These are phyloP conservation scores for Arthrobotrys musiformis DNA, from an alignment of 2,329 filamentous ascomycete species.

Conservation along the genomic window DNA sequence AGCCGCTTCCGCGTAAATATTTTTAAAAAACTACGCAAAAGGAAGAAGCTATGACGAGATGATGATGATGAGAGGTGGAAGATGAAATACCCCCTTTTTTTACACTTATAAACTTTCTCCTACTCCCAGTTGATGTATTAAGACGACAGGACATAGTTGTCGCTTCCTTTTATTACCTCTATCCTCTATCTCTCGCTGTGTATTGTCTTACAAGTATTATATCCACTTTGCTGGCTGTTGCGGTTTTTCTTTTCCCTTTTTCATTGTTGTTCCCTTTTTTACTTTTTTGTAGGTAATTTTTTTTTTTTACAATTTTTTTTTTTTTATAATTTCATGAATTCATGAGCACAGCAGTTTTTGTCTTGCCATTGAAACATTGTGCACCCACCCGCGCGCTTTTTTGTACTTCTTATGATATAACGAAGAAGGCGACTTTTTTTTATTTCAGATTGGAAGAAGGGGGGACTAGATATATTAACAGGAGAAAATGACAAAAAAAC, in stretches of 20 bases:
- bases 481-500: not conserved
- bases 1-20: conserved; percentile 37
- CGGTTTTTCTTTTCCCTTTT: not conserved
- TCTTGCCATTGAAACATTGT: not conserved
- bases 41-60: not conserved
- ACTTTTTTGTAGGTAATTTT: conserved; percentile 20
- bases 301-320: conserved; percentile 15
- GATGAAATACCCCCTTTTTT: not conserved
- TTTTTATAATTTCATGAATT: no score
- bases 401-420: conserved; percentile 1
- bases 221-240: conserved; percentile 2
- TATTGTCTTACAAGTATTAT: conserved; percentile 29
- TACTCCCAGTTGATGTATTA: conserved; percentile 12
- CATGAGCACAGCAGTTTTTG: not conserved
- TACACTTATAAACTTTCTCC: not conserved
- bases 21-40: conserved; percentile 10
- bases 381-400: not conserved
- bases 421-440: not conserved
- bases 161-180: not conserved
- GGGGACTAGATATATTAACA: not conserved
- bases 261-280: not conserved
- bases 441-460: conserved; percentile 2
- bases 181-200: not conserved
- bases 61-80: not conserved
- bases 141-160: conserved; percentile 44